These are phyloP conservation scores for Podaxis sp. DNA, from an alignment of 768 basidiomycete species.

Conservation along the genomic window DNA sequence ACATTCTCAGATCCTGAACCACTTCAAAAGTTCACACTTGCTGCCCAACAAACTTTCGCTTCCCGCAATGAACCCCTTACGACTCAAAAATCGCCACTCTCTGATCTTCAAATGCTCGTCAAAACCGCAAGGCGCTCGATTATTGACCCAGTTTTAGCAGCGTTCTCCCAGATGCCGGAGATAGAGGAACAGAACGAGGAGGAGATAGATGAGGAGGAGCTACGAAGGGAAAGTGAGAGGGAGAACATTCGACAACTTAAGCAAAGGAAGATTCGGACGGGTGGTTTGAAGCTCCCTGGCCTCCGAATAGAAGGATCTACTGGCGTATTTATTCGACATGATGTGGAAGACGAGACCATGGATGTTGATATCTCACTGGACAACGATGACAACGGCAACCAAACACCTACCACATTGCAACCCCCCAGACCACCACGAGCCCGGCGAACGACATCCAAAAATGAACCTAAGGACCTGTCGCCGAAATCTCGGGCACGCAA, in stretches of 20 bases:
- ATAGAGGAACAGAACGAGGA: slow-evolving; percentile 31
- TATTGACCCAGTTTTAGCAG: slow-evolving; percentile 43
- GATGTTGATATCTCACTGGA: slow-evolving; percentile 53
- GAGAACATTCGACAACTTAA: slow-evolving; percentile 55
- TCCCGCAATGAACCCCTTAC: slow-evolving; percentile 31
- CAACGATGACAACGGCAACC: slow-evolving; percentile 17
- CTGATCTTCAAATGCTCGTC: slow-evolving; percentile 55
- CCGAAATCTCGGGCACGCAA: slow-evolving; percentile 1
- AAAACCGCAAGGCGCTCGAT: slow-evolving; percentile 45
- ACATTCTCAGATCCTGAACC: slow-evolving; percentile 45
- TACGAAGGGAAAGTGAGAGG: slow-evolving; percentile 39
- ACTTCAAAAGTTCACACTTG: slow-evolving; percentile 42
- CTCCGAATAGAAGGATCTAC: slow-evolving; percentile 18
- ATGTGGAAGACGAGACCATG: slow-evolving; percentile 55
- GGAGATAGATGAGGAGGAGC: slow-evolving; percentile 27
- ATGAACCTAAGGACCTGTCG: neutral
- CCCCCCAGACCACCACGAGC: neutral
- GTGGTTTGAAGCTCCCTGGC: slow-evolving; percentile 27
- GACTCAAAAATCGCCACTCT: slow-evolving; percentile 40
- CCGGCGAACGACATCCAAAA: neutral
- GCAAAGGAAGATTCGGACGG: slow-evolving; percentile 38
- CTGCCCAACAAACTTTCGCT: slow-evolving; percentile 28
- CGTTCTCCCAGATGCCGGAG: slow-evolving; percentile 27
- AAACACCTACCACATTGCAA: neutral
- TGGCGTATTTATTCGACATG: slow-evolving; percentile 51